Percentiles rank a stretch among this genome's conserved stretches.
These are phyloP conservation scores for Neurospora tetraspora DNA, from an alignment of 495 filamentous ascomycete species.

Conservation along the genomic window DNA sequence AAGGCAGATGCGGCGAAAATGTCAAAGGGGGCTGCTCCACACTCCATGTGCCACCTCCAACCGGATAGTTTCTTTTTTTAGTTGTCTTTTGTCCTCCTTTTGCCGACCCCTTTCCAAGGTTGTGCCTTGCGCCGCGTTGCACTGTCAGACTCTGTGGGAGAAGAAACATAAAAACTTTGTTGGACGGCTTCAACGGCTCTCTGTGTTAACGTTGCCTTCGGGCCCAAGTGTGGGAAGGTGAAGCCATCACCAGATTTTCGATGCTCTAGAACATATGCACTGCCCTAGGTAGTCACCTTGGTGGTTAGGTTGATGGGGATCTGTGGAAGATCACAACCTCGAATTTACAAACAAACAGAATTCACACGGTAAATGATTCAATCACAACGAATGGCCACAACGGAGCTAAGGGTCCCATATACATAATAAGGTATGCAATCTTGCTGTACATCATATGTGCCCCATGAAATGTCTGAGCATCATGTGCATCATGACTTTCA, in stretches of 20 bases:
- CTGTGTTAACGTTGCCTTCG: background rate
- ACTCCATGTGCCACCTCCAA: background rate
- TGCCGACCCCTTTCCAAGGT: background rate
- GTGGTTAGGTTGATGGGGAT: background rate
- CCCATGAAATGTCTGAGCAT: background rate
- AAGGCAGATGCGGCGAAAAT: background rate
- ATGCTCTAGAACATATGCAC: background rate
- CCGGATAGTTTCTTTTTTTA: constrained; percentile 11
- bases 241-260: background rate
- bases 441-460: background rate
- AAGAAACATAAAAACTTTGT: background rate
- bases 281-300: background rate
- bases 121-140: background rate
- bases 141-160: background rate
- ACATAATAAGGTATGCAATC: background rate
- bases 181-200: background rate
- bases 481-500: background rate
- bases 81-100: background rate
- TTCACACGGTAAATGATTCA: background rate
- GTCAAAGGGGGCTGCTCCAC: background rate
- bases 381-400: background rate
- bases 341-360: background rate
- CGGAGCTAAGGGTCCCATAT: too few species aligned
- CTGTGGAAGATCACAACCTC: background rate
- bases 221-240: background rate